Evolutionary conservation across 2,329 filamentous ascomycete genomes (phyloP).

Genomic region (Xylaria polymorpha): DNA sequence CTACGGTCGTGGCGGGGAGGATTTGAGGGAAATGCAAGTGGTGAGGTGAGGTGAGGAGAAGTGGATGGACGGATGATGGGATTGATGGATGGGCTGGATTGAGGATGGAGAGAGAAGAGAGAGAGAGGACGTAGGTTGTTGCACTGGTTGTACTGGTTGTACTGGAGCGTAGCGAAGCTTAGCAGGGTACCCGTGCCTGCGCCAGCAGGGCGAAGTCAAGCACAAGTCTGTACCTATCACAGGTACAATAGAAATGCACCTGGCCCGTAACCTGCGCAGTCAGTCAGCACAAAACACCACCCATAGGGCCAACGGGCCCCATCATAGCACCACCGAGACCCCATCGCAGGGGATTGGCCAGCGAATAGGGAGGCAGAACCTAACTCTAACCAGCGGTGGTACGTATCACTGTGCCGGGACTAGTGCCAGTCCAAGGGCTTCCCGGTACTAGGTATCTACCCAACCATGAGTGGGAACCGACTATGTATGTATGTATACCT

Average conservation of each 20-base stretch:
- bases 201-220: constrained; percentile 16
- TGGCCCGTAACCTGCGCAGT: constrained; percentile 2
- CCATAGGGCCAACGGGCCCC: constrained; percentile 21
- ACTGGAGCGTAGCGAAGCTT: constrained; percentile 7
- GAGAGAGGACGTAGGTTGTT: constrained; percentile 34
- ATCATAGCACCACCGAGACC: constrained; percentile 23
- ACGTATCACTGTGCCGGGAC: constrained; percentile 29
- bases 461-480: background rate
- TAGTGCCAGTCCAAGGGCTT: constrained; percentile 25
- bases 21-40: constrained; percentile 44
- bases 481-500: no score
- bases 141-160: background rate
- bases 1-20: constrained; percentile 43
- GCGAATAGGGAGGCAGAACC: constrained; percentile 36
- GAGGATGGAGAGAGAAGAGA: constrained; percentile 41
- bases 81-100: constrained; percentile 43
- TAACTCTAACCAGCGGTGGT: constrained; percentile 22
- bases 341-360: constrained; percentile 15
- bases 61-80: constrained; percentile 39
- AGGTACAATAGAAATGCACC: constrained; percentile 8
- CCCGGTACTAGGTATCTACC: constrained; percentile 5
- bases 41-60: constrained; percentile 44
- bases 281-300: constrained; percentile 31
- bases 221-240: constrained; percentile 5
- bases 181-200: constrained; percentile 12